Evolutionary conservation across 2,329 filamentous ascomycete genomes (phyloP), one percentile per base, ranked within the genome.

Genomic region (Diaporthe eres): DNA sequence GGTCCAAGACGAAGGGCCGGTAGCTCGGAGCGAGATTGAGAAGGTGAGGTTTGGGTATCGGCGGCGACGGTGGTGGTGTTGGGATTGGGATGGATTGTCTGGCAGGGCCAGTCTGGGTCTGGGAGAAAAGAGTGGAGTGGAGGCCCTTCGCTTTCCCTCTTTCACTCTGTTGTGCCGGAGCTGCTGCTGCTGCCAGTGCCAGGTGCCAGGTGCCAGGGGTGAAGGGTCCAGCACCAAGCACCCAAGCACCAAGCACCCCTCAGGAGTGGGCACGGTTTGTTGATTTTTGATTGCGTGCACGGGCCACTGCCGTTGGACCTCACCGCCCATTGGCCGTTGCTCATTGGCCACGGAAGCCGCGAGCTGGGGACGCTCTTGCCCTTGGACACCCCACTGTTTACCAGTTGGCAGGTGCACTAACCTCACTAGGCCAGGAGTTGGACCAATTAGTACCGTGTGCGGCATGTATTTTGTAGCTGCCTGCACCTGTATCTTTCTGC

Each of bases 201-300:
- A 42, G 53, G 68, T 49, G 70, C 55, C n/a, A 58, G 37, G 47
- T 44, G 70, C 37, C n/a, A 42, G 37, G 63, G 47, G 63, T 31
- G 44, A 49, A 67, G 37, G 60, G 60, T 39, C 57, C 57, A 53
- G n/a, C n/a, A 44, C 55, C 55, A n/a, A 58, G 53, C 53, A 57
- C 57, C 25, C 25, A 57, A 57, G 53, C 60, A 44, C n/a, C 15
- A 15, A 31, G 37, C 37, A 44, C 37, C 25, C 37, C 57, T 60
- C 19, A 65, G n/a, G 60, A 47, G 65, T 70, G 65, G 47, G 65
- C 49, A 55, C 65, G 34, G 65, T 77, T 77, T 77, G 73, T 77
- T 77, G 75, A 77, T 73, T 77, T 75, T 75, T 75, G 73, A 58
- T 71, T 65, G 58, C 71, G 34, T 55, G 58, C 60, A 63, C 61